Conservation (phyloP, 2,329 filamentous ascomycete genomes). For the Juglanconis oblonga region DNA sequence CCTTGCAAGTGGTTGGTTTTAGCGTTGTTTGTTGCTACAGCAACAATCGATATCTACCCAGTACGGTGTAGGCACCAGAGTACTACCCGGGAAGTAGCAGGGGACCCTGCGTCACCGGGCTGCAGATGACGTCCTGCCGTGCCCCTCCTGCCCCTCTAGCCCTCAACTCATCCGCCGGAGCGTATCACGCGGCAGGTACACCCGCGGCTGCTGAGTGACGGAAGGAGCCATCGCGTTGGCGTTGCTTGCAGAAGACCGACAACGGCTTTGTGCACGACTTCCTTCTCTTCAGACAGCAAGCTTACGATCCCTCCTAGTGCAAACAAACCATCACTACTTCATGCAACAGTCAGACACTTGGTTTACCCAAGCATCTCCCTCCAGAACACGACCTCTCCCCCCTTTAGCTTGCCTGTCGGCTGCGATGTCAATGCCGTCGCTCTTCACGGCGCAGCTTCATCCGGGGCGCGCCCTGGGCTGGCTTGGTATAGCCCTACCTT, state of each 20-base stretch:
- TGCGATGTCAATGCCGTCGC: constrained; percentile 29
- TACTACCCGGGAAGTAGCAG: background rate
- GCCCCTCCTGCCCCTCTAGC: constrained; percentile 4
- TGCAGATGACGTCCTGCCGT: constrained; percentile 17
- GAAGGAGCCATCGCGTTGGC: too few relatives aligned
- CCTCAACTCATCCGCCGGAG: background rate
- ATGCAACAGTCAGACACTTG: too few relatives aligned
- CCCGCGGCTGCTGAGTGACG: background rate
- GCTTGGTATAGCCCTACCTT: constrained; percentile 35
- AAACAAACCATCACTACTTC: too few relatives aligned
- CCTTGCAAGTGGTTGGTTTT: background rate
- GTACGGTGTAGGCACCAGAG: too few relatives aligned
- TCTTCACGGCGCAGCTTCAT: constrained; percentile 60
- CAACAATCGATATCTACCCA: constrained; percentile 13
- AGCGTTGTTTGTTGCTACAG: background rate
- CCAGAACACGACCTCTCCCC: background rate
- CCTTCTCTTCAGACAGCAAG: background rate
- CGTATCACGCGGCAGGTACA: constrained; percentile 16
- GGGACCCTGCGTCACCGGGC: background rate
- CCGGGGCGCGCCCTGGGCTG: constrained; percentile 67
- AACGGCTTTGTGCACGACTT: too few relatives aligned
- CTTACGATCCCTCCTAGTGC: too few relatives aligned
- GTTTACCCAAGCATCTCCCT: background rate
- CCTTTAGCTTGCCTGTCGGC: background rate
- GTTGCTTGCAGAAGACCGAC: too few relatives aligned